These are phyloP conservation scores for Ampelocalamus luodianensis DNA, from an alignment of 176 grass and related monocot species.

Conservation along the genomic window DNA sequence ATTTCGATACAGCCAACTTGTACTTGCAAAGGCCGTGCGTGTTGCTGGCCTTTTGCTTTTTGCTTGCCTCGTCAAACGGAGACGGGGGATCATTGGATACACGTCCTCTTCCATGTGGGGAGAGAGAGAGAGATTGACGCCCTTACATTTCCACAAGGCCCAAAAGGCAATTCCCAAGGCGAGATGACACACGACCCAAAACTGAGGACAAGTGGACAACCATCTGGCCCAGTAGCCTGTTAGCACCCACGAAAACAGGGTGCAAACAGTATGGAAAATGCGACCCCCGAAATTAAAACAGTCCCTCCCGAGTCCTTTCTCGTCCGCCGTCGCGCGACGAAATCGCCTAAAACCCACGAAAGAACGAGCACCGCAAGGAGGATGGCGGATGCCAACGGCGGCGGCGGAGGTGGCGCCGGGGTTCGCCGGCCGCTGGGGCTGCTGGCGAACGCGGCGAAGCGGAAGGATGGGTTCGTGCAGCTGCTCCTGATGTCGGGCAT, in stretches of 20 bases:
- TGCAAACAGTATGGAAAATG: not conserved
- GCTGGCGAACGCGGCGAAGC: conserved; percentile 70
- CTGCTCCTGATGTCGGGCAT: conserved; percentile 79
- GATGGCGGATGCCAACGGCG: conserved; percentile 43
- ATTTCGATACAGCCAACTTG: not conserved
- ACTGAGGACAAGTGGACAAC: no score
- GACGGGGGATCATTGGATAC: no score
- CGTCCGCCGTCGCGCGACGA: not conserved
- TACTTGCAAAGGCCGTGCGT: not conserved
- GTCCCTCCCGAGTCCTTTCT: not conserved
- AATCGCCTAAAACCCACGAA: not conserved
- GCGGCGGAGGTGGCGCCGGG: not conserved
- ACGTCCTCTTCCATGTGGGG: not conserved
- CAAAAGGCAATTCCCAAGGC: not conserved
- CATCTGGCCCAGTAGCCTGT: not conserved
- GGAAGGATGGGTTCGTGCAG: conserved; percentile 85
- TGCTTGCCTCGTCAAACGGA: not conserved
- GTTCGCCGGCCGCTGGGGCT: conserved; percentile 37
- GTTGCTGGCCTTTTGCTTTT: not conserved
- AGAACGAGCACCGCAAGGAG: not conserved
- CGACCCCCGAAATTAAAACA: not conserved
- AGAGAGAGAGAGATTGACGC: no score
- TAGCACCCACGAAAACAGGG: not conserved
- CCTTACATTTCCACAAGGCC: not conserved
- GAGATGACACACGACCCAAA: not conserved